Evolutionary conservation across 106 monocot species (phyloP), one percentile per base, ranked within the genome.

Genomic region (Alisma plantagoaquatica): DNA sequence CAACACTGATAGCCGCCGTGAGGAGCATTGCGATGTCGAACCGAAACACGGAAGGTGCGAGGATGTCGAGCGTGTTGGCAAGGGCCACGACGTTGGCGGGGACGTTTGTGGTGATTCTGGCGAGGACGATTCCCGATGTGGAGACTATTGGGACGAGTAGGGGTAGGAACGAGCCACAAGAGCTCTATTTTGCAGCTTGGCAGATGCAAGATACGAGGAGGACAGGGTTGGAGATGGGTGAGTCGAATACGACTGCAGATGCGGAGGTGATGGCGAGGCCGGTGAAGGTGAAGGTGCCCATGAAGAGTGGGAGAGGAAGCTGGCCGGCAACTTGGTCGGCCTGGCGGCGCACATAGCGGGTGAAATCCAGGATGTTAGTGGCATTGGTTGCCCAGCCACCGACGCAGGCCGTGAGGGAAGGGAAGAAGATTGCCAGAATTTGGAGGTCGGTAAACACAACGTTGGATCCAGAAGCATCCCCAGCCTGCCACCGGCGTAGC

Each of bases 361-460:
- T 45, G 65, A 91, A 84, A 54, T 91, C 90, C 4, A 84, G 84
- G 46, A 91, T 91, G 71, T 91, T 91, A 46, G 84, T 60, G 1
- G 84, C 91, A 23, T 84, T 42, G 0, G 84, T 84, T 3, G 84
- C 84, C 91, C 91, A 91, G 72, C 84, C 84, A 72, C 91, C 75
- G 11, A 91, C 67, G 77, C 84, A 84, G 0, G 91, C 91, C 4
- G 80, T 91, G 32, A 91, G 72, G 8, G 91, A 64, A 1, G 91
- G 91, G 81, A 91, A 91, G 74, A 91, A 91, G 45, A 84, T 46
- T 0, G 74, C 16, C 65, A 60, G 69, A 65, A 91, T 84, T 49
- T 81, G 52, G 7, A 65, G 14, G 1, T 30, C 2, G 8, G 74
- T 60, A 0, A 91, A 61, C 11, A 80, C 75, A 0, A 61, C 51